phyloP scores from a whole-genome alignment of 257 asterid species.

The Penstemon davidsonii region DNA sequence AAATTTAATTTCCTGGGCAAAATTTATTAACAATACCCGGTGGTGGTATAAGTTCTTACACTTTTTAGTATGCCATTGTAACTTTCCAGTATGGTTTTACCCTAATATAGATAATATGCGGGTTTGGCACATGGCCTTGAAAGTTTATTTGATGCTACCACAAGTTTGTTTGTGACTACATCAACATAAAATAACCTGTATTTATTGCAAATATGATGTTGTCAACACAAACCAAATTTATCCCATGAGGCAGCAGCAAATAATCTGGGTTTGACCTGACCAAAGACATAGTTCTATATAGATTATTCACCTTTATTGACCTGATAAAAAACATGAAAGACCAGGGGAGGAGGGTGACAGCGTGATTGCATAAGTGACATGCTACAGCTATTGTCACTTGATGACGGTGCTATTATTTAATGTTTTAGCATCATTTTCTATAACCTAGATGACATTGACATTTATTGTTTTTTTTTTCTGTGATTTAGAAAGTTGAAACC shows the following conservation, averaged over 20 bases:
- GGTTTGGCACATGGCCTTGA: not conserved
- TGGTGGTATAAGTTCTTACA: not conserved
- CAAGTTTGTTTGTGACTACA: too few species aligned
- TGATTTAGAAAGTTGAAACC: constrained; percentile 13
- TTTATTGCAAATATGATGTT: too few species aligned
- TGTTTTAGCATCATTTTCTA: not conserved
- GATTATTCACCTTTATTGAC: not conserved
- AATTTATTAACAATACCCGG: not conserved
- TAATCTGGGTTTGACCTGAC: too few species aligned
- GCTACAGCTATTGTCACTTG: not conserved
- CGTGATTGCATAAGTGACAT: not conserved
- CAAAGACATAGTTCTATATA: not conserved
- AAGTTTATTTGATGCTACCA: not conserved
- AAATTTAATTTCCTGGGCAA: constrained; percentile 1
- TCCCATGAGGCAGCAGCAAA: too few species aligned
- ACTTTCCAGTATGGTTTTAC: constrained; percentile 6
- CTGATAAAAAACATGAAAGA: not conserved
- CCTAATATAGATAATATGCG: not conserved
- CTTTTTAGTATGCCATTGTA: constrained; percentile 4
- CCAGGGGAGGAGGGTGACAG: not conserved
- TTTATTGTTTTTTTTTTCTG: constrained; percentile 2
- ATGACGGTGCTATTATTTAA: not conserved
- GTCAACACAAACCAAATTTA: too few species aligned
- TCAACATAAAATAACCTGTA: too few species aligned
- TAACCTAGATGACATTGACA: not conserved